Conservation (phyloP, 495 filamentous ascomycete genomes). For the Sphaerosporella brunnea region DNA sequence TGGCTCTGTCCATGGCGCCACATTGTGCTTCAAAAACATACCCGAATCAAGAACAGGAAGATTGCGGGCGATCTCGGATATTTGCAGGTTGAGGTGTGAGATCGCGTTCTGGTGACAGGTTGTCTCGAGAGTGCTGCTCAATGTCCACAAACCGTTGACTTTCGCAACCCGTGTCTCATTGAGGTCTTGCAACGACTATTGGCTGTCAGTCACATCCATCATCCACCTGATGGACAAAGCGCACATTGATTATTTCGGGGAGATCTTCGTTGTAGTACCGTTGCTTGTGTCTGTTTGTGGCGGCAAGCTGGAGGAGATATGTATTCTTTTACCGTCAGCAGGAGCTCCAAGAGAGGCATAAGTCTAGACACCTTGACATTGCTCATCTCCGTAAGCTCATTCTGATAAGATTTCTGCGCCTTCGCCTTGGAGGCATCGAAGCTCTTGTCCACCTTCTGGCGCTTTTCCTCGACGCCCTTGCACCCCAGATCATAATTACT, state of each 20-base stretch:
- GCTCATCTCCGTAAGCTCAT: conserved; percentile 82
- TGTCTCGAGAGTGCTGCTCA: conserved; percentile 61
- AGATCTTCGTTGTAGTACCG: conserved; percentile 95
- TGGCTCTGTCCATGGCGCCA: conserved; percentile 62
- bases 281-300: conserved; percentile 91
- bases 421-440: conserved; percentile 75
- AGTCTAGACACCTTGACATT: conserved; percentile 54
- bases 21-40: conserved; percentile 94
- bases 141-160: conserved; percentile 70
- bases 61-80: conserved; percentile 73
- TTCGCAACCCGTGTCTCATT: conserved; percentile 70
- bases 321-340: conserved; percentile 46
- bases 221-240: conserved; percentile 5
- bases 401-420: conserved; percentile 74
- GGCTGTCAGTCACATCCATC: conserved; percentile 5
- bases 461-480: conserved; percentile 82
- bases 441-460: conserved; percentile 81
- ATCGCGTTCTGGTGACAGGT: conserved; percentile 51
- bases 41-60: conserved; percentile 75
- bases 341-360: conserved; percentile 1
- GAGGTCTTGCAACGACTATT: conserved; percentile 63
- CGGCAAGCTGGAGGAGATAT: conserved; percentile 85
- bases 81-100: conserved; percentile 48
- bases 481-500: conserved; percentile 81
- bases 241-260: conserved; percentile 77